Evolutionary conservation across 2,329 filamentous ascomycete genomes (phyloP).

Genomic region (Aspergillus sp.): DNA sequence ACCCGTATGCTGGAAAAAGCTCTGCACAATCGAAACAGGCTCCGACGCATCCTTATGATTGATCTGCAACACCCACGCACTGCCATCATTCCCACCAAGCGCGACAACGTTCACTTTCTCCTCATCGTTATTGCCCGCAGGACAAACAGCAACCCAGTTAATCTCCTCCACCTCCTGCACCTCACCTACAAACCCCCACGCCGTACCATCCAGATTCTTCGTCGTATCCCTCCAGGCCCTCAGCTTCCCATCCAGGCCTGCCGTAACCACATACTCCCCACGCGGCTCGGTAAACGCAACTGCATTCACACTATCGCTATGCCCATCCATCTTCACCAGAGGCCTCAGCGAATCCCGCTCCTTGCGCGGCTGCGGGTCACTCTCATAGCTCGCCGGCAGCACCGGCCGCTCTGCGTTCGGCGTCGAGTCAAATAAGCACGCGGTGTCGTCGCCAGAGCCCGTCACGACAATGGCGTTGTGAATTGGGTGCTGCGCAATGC

Average conservation of each 20-base stretch:
- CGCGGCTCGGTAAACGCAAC: conserved; percentile 79
- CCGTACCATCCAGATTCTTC: conserved; percentile 48
- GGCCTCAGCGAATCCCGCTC: conserved; percentile 62
- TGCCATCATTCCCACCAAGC: conserved; percentile 84
- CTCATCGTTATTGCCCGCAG: conserved; percentile 52
- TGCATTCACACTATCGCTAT: conserved; percentile 87
- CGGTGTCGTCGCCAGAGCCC: conserved; percentile 81
- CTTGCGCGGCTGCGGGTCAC: conserved; percentile 60
- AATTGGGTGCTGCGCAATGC: conserved; percentile 87
- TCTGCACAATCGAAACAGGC: conserved; percentile 79
- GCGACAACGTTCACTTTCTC: conserved; percentile 78
- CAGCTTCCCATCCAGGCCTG: conserved; percentile 81
- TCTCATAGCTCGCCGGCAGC: conserved; percentile 73
- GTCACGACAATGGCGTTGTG: conserved; percentile 78
- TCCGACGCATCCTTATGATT: conserved; percentile 61
- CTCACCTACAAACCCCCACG: conserved; percentile 70
- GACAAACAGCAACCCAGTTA: conserved; percentile 82
- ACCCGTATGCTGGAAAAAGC: conserved; percentile 86
- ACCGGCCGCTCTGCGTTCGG: conserved; percentile 61
- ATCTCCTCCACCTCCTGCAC: conserved; percentile 91
- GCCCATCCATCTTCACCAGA: conserved; percentile 78
- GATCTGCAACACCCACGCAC: conserved; percentile 93
- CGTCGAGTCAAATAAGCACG: conserved; percentile 80
- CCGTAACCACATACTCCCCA: conserved; percentile 83
- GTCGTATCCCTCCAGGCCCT: conserved; percentile 63